Percentiles rank a stretch among this genome's conserved stretches.
These are phyloP conservation scores for Aspergillus latus DNA, from an alignment of 2,329 filamentous ascomycete species.

Conservation along the genomic window DNA sequence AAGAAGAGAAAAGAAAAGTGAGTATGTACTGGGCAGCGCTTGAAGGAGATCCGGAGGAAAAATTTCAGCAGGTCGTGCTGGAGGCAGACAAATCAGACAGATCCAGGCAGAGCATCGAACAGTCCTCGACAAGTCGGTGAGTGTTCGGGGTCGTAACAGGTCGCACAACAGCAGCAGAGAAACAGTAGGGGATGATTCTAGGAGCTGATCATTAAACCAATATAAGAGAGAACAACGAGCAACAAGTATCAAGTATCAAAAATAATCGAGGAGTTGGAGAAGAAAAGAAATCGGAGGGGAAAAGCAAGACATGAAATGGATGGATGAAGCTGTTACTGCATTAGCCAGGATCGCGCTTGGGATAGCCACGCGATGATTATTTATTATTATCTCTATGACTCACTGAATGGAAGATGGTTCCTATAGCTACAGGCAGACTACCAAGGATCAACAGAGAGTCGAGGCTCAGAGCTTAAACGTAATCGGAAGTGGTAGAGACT, in stretches of 20 bases:
- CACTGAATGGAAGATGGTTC: conserved; percentile 1
- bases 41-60: conserved; percentile 6
- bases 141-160: conserved; percentile 10
- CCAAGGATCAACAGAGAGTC: conserved; percentile 1
- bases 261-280: conserved; percentile 1
- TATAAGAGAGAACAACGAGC: conserved; percentile 6
- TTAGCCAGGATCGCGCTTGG: conserved; percentile 1
- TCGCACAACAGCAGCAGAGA: conserved; percentile 10
- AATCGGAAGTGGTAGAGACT: background rate
- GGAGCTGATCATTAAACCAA: conserved; percentile 6
- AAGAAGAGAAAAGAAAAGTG: conserved; percentile 5
- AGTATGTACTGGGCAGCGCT: conserved; percentile 4
- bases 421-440: conserved; percentile 5
- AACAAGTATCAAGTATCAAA: background rate
- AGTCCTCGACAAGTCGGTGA: conserved; percentile 24
- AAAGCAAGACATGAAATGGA: background rate
- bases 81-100: conserved; percentile 6
- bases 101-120: conserved; percentile 9
- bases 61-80: conserved; percentile 11
- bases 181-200: conserved; percentile 1
- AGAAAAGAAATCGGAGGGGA: conserved; percentile 6
- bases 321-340: conserved; percentile 6
- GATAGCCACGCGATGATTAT: conserved; percentile 9
- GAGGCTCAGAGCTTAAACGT: background rate
- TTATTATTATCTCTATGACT: conserved; percentile 12